Evolutionary conservation across 23 red algal species (phyloP).

Genomic region (Gracilariopsis chorda): DNA sequence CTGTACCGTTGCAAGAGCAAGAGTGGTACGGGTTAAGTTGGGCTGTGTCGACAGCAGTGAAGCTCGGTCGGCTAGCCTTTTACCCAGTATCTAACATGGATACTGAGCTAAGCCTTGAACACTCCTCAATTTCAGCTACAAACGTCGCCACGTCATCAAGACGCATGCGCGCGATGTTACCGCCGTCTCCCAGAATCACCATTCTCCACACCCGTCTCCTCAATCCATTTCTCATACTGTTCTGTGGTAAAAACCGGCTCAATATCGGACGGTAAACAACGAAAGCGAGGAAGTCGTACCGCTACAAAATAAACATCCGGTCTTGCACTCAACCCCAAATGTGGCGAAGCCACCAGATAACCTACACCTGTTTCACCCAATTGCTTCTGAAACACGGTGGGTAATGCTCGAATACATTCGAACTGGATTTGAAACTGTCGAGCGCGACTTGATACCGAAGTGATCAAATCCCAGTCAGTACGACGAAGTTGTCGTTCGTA

Average conservation of each 20-base stretch:
- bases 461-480: slow-evolving; percentile 36
- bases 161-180: no score
- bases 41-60: no score
- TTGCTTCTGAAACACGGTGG: slow-evolving; percentile 36
- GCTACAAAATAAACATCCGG: slow-evolving; percentile 47
- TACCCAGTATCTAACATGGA: no score
- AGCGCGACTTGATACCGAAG: not conserved
- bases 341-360: slow-evolving; percentile 30
- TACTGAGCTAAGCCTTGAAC: no score
- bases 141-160: no score
- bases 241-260: slow-evolving; percentile 42
- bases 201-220: no score
- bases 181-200: no score
- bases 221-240: not conserved
- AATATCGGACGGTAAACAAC: slow-evolving; percentile 30
- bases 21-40: no score
- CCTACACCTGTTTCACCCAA: not conserved
- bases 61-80: no score
- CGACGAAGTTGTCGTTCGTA: slow-evolving; percentile 61
- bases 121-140: no score
- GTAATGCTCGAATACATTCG: slow-evolving; percentile 51
- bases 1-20: no score
- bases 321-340: slow-evolving; percentile 43
- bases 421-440: not conserved
- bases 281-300: slow-evolving; percentile 43